Conservation (phyloP, 305 asterid genomes). For the Lippia alba region DNA sequence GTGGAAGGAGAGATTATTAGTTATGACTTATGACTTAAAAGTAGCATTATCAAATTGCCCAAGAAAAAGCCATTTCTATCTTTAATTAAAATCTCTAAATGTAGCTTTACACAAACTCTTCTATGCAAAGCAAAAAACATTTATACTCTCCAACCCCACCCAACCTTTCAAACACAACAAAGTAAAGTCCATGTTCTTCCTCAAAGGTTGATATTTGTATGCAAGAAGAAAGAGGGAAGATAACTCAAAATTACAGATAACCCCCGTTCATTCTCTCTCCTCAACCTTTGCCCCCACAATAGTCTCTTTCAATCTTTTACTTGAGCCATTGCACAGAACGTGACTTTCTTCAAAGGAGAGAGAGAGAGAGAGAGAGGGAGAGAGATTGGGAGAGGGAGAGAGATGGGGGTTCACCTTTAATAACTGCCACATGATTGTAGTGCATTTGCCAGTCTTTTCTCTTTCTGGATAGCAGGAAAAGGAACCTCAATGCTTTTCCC, state of each 20-base stretch:
- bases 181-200: background rate
- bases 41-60: too few relatives aligned
- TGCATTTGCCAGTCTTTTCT: conserved; percentile 49
- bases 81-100: too few relatives aligned
- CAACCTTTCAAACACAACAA: background rate
- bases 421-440: conserved; percentile 86
- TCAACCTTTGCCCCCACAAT: conserved; percentile 31
- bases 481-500: conserved; percentile 40
- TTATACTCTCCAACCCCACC: background rate
- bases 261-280: conserved; percentile 18
- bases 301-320: background rate
- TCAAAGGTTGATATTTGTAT: background rate
- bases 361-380: conserved; percentile 7
- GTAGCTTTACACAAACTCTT: background rate
- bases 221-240: conserved; percentile 24
- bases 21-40: too few relatives aligned
- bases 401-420: conserved; percentile 42
- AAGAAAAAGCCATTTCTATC: too few relatives aligned
- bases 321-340: conserved; percentile 43
- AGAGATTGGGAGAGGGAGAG: conserved; percentile 21
- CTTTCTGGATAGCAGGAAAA: conserved; percentile 34
- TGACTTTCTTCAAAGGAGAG: conserved; percentile 42
- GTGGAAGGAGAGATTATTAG: too few relatives aligned
- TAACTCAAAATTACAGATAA: conserved; percentile 13
- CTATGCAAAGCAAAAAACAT: background rate